Percentiles rank a stretch among this genome's conserved stretches.
Conservation (phyloP, 371 early-diverging fungal species). For the Mortierella sp. region DNA sequence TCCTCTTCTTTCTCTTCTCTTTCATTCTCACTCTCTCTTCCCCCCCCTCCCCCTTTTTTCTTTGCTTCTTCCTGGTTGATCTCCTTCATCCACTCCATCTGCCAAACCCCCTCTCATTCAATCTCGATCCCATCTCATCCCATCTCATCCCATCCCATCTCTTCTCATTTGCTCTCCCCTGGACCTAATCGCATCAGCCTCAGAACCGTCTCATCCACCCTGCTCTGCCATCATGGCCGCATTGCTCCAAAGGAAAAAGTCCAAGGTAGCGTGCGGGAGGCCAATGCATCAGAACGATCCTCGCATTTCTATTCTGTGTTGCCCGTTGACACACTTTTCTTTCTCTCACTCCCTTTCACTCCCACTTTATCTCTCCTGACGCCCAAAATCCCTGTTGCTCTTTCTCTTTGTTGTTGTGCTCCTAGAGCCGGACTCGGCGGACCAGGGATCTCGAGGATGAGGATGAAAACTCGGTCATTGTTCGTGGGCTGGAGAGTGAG, state of each 20-base stretch:
- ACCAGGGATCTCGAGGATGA: constrained; percentile 35
- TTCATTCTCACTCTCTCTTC: constrained; percentile 1
- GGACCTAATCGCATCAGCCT: no score
- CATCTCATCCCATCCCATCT: neutral
- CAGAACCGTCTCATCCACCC: neutral
- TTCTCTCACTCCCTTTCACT: neutral
- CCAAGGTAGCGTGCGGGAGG: constrained; percentile 28
- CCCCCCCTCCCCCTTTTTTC: neutral
- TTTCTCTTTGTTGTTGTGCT: neutral
- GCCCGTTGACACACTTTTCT: neutral
- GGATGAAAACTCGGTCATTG: constrained; percentile 48
- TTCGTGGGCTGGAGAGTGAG: constrained; percentile 48
- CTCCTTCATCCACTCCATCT: neutral
- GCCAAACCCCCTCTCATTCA: neutral
- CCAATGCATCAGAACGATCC: neutral
- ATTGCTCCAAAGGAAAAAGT: constrained; percentile 36
- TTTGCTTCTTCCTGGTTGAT: neutral
- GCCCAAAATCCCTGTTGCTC: neutral
- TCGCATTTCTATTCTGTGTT: neutral
- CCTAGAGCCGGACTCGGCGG: neutral
- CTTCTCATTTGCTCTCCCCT: no score
- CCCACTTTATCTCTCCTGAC: no score
- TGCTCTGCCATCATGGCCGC: constrained; percentile 34
- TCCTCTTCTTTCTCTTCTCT: neutral
- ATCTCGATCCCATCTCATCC: neutral